Conservation (phyloP, 345 rosid genomes). For the Iberis pinnata region DNA sequence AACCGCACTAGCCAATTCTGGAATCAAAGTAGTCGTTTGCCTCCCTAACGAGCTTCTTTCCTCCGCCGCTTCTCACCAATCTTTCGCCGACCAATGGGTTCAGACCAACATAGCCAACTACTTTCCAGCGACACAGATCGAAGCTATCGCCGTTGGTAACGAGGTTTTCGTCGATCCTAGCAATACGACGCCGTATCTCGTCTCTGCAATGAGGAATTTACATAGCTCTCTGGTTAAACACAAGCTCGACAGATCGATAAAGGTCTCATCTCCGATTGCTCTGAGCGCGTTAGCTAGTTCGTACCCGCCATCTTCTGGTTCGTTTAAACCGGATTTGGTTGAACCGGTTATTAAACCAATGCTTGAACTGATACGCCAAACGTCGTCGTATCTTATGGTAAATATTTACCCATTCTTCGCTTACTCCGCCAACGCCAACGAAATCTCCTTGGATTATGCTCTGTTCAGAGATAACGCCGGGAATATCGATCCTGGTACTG, state of each 20-base stretch:
- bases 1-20: constrained; percentile 57
- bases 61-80: constrained; percentile 56
- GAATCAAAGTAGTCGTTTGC: constrained; percentile 55
- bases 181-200: constrained; percentile 58
- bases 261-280: constrained; percentile 77
- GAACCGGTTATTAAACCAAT: constrained; percentile 79
- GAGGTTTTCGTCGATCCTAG: constrained; percentile 78
- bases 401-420: constrained; percentile 91
- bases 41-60: constrained; percentile 80
- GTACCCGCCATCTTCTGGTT: constrained; percentile 79
- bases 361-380: constrained; percentile 50
- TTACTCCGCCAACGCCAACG: constrained; percentile 51
- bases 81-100: constrained; percentile 78
- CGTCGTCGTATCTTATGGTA: constrained; percentile 66
- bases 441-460: constrained; percentile 68
- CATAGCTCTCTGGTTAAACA: constrained; percentile 50
- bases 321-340: constrained; percentile 50
- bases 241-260: constrained; percentile 42
- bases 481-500: constrained; percentile 68
- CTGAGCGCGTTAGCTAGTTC: constrained; percentile 53
- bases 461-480: constrained; percentile 59
- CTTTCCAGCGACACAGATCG: constrained; percentile 56
- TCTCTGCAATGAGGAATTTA: constrained; percentile 77
- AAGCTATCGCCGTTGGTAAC: constrained; percentile 82
- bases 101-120: constrained; percentile 47